Conservation (phyloP, 1,139 yeast genomes). For the Hansenula lynferdii region DNA sequence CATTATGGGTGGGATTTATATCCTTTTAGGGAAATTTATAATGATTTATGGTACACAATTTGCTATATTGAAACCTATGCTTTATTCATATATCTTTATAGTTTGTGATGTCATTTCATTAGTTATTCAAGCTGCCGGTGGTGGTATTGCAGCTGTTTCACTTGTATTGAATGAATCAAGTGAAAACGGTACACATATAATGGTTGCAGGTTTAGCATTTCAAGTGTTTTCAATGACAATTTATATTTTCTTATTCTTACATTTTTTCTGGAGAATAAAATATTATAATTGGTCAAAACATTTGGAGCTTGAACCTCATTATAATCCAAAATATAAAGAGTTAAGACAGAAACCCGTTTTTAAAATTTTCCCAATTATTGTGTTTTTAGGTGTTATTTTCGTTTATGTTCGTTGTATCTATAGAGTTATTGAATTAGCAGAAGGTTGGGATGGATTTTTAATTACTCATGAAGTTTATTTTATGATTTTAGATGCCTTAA, state of each 20-base stretch:
- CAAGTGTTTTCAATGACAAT: conserved; percentile 73
- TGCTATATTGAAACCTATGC: conserved; percentile 67
- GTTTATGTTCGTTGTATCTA: conserved; percentile 74
- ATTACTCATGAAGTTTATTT: conserved; percentile 69
- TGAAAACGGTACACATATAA: conserved; percentile 60
- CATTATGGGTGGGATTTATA: conserved; percentile 85
- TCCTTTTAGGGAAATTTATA: conserved; percentile 66
- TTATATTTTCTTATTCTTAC: conserved; percentile 53
- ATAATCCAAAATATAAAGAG: conserved; percentile 15
- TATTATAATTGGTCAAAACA: conserved; percentile 3
- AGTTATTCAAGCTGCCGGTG: conserved; percentile 78
- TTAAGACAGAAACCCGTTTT: conserved; percentile 25
- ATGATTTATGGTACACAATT: conserved; percentile 62
- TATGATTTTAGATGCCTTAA: conserved; percentile 70
- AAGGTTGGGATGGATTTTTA: conserved; percentile 74
- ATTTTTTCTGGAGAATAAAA: conserved; percentile 43
- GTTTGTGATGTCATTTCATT: conserved; percentile 64
- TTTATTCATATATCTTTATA: conserved; percentile 67
- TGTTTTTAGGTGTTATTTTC: conserved; percentile 49
- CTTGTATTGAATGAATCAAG: conserved; percentile 30
- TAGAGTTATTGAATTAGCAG: conserved; percentile 72
- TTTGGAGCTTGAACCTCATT: conserved; percentile 20
- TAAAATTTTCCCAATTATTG: conserved; percentile 44
- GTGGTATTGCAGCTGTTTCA: conserved; percentile 59
- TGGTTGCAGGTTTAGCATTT: conserved; percentile 78